Conservation (phyloP, 2,329 filamentous ascomycete genomes). For the Didymella lethalis region DNA sequence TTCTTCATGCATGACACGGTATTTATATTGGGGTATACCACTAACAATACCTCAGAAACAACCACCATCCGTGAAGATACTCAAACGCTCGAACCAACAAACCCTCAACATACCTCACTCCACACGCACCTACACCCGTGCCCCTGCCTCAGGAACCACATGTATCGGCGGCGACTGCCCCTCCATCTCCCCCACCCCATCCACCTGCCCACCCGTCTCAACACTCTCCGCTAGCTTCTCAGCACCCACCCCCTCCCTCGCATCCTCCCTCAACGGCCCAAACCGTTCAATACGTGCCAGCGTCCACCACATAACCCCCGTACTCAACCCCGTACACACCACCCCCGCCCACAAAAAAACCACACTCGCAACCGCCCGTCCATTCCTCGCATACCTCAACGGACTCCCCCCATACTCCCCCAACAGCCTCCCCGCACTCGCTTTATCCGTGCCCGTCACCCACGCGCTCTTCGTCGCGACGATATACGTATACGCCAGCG, state of each 20-base stretch:
- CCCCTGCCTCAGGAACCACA: slow-evolving; percentile 2
- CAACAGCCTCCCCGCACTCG: slow-evolving; percentile 45
- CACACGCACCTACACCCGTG: not conserved
- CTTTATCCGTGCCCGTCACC: slow-evolving; percentile 53
- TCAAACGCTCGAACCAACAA: not conserved
- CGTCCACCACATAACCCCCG: slow-evolving; percentile 50
- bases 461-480: slow-evolving; percentile 57
- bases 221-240: slow-evolving; percentile 11
- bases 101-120: not conserved
- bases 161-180: slow-evolving; percentile 4
- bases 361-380: slow-evolving; percentile 59
- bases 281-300: slow-evolving; percentile 50
- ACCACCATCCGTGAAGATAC: not conserved
- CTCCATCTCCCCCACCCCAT: not conserved
- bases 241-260: slow-evolving; percentile 29
- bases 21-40: slow-evolving; percentile 17
- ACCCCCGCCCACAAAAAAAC: slow-evolving; percentile 64
- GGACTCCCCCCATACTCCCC: slow-evolving; percentile 50
- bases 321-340: slow-evolving; percentile 57
- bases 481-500: slow-evolving; percentile 61
- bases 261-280: slow-evolving; percentile 52
- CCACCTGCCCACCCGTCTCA: slow-evolving; percentile 1
- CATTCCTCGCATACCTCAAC: slow-evolving; percentile 59
- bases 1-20: not conserved
- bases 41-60: slow-evolving; percentile 12